These are phyloP conservation scores for Epichloe typhina DNA, from an alignment of 2,329 filamentous ascomycete genomes.

Conservation along the genomic window DNA sequence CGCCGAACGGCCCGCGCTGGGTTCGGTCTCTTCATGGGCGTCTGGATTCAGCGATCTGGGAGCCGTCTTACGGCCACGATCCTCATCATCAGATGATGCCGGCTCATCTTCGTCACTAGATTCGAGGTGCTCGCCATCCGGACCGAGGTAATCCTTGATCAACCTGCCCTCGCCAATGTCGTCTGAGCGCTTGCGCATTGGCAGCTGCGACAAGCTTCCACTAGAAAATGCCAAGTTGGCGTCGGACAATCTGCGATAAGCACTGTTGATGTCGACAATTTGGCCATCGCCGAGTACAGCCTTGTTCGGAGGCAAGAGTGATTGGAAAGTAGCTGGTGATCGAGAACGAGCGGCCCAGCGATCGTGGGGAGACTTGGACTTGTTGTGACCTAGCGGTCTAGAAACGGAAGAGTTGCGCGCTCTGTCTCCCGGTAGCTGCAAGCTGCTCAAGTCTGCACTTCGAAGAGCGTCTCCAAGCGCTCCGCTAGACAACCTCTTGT, in stretches of 20 bases:
- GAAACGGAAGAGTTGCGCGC: conserved; percentile 28
- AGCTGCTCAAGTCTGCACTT: conserved; percentile 34
- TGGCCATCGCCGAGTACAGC: conserved; percentile 47
- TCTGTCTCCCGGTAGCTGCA: conserved; percentile 34
- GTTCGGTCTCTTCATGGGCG: conserved; percentile 21
- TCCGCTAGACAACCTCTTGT: conserved; percentile 20
- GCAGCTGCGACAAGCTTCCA: conserved; percentile 48
- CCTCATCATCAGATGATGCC: conserved; percentile 53
- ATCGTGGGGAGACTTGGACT: conserved; percentile 41
- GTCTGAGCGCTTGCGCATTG: conserved; percentile 38
- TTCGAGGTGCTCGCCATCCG: conserved; percentile 53
- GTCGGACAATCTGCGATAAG: conserved; percentile 60
- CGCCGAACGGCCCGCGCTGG: conserved; percentile 19
- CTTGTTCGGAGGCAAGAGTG: conserved; percentile 18
- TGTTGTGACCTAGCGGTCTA: conserved; percentile 20
- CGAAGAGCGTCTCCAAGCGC: conserved; percentile 41
- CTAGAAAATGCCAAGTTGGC: conserved; percentile 52
- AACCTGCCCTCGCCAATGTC: conserved; percentile 40
- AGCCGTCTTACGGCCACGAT: conserved; percentile 45
- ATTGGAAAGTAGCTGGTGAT: conserved; percentile 19
- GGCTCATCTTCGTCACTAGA: conserved; percentile 60
- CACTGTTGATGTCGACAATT: conserved; percentile 52
- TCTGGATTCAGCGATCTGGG: conserved; percentile 32
- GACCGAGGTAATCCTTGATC: conserved; percentile 52
- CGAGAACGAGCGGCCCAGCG: conserved; percentile 29